Base-by-base conservation (phyloP, 169 alveolate species). In the Cryptosporidium sp. region DNA sequence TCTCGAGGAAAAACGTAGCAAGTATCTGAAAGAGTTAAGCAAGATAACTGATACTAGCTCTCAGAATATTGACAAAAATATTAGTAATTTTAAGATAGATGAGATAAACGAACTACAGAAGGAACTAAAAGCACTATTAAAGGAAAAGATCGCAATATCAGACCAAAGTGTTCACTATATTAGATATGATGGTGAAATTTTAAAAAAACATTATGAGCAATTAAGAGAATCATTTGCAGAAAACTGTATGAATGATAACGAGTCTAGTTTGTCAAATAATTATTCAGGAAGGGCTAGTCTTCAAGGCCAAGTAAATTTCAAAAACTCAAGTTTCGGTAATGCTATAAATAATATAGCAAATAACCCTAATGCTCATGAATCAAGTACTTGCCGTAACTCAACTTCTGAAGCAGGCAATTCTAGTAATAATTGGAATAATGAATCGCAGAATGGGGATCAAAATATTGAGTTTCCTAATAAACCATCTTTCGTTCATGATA, bases 171-270 rank as follows among this genome's bases (percentile, higher is more conserved):
- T 80, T 21, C 89, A 80, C 68, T 80, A 59, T 65, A 80, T 80
- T 43, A 80, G 89, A 59, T 50, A 80, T n/a, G 89, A 80, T 80
- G 89, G 89, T 7, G 89, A 80, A 58, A 80, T 80, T 39, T 50
- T 80, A 61, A 80, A 33, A 80, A 80, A 50, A 37, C 59, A 80
- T 26, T 80, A 61, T 29, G 89, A 80, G 23, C 89, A 62, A 35
- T 43, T 80, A 29, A 67, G 89, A 18, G 89, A 80, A 39, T 59
- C 80, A 62, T n/a, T 80, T 31, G 16, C 74, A 9, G 89, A 80
- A 35, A 65, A 41, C 29, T 39, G 1, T 16, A 7, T 55, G 21
- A 59, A 59, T 59, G 23, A 52, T 35, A 62, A 21, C 18, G 74
- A 80, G 8, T 35, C 67, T 23, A 12, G 39, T 29, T 51, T 70